Evolutionary conservation across 306 rosid genomes (phyloP).

Genomic region (Purshia tridentata): DNA sequence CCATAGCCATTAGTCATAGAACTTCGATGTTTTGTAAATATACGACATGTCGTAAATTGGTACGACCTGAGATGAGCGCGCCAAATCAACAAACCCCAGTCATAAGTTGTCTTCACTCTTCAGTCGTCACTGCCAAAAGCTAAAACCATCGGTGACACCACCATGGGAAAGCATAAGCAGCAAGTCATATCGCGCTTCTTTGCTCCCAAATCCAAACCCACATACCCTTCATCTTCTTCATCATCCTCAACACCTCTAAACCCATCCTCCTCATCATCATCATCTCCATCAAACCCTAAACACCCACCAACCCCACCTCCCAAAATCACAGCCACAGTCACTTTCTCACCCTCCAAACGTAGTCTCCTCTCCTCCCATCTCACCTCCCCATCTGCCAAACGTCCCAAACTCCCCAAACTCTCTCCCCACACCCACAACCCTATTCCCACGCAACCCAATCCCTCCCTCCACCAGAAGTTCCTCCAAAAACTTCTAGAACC

Average conservation of each 20-base stretch:
- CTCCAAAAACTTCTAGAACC: constrained; percentile 78
- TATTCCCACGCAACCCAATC: constrained; percentile 31
- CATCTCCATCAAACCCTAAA: constrained; percentile 16
- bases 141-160: constrained; percentile 6
- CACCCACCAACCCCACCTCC: constrained; percentile 52
- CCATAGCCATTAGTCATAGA: too few relatives aligned
- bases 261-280: constrained; percentile 28
- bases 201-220: constrained; percentile 61
- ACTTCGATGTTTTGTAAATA: too few relatives aligned
- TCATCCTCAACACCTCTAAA: constrained; percentile 23
- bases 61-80: constrained; percentile 35
- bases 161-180: constrained; percentile 88
- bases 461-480: constrained; percentile 70
- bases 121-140: not conserved
- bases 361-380: constrained; percentile 48
- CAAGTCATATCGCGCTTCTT: constrained; percentile 88
- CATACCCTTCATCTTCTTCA: constrained; percentile 24
- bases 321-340: constrained; percentile 72
- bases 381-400: constrained; percentile 37
- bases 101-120: not conserved
- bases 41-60: not conserved
- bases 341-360: constrained; percentile 82
- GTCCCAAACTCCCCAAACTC: constrained; percentile 56
- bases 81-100: constrained; percentile 29
- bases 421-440: constrained; percentile 55